Evolutionary conservation across 192 early-diverging fungal species (phyloP).

Genomic region (Entomortierella lignicola): DNA sequence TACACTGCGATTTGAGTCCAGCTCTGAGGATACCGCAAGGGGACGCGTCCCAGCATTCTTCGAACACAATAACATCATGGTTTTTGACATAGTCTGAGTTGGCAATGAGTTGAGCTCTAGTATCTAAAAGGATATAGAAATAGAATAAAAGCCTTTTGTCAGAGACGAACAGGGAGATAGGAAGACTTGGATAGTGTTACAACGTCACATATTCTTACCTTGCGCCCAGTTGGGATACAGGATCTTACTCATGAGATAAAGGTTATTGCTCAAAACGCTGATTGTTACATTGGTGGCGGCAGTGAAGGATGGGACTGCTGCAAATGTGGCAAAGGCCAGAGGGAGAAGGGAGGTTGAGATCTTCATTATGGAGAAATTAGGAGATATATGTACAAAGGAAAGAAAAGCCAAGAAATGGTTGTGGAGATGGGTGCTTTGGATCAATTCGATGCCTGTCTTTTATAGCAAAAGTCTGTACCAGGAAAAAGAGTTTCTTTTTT

Average conservation of each 20-base stretch:
- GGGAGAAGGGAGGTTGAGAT: slow-evolving; percentile 14
- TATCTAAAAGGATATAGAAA: not conserved
- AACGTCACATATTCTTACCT: slow-evolving; percentile 22
- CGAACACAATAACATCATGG: slow-evolving; percentile 37
- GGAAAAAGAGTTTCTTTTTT: no score
- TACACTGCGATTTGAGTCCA: slow-evolving; percentile 30
- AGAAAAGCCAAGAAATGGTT: not conserved
- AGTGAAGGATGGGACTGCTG: slow-evolving; percentile 9
- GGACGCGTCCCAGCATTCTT: slow-evolving; percentile 31
- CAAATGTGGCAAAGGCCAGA: slow-evolving; percentile 8
- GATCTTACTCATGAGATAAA: slow-evolving; percentile 29
- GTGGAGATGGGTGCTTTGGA: not conserved
- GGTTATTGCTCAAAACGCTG: slow-evolving; percentile 39
- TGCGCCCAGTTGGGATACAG: slow-evolving; percentile 49
- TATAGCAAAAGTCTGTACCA: not conserved
- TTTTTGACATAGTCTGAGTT: slow-evolving; percentile 40
- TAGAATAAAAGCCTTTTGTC: not conserved
- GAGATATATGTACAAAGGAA: not conserved
- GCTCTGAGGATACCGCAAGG: slow-evolving; percentile 24
- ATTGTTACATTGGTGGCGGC: slow-evolving; percentile 31
- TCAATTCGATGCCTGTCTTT: not conserved
- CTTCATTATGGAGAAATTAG: slow-evolving; percentile 20
- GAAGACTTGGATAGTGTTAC: no score
- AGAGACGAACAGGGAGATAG: no score
- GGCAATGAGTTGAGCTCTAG: slow-evolving; percentile 26